phyloP scores from a whole-genome alignment of 306 rosid species.

The Cucurbita ficifolia region DNA sequence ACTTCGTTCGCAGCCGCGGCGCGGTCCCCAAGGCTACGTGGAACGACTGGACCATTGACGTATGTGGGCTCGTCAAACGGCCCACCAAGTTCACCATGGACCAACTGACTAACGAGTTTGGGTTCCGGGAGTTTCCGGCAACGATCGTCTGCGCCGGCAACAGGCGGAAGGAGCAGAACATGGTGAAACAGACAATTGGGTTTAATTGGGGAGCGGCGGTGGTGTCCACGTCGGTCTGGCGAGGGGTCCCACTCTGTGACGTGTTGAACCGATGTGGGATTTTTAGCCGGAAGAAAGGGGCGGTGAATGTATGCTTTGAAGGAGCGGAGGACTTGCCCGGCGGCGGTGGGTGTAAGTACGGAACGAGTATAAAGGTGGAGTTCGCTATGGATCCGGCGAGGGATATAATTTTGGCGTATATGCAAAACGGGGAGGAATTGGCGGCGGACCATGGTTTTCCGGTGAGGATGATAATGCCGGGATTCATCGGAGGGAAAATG shows the following conservation, averaged over 20 bases:
- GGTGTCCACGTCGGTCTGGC: slow-evolving; percentile 61
- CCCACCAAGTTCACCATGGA: slow-evolving; percentile 48
- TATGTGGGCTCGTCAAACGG: slow-evolving; percentile 46
- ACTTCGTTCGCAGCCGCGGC: slow-evolving; percentile 77
- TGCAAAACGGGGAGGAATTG: slow-evolving; percentile 61
- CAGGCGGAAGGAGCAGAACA: slow-evolving; percentile 68
- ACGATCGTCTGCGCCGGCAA: slow-evolving; percentile 67
- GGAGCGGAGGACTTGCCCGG: slow-evolving; percentile 73
- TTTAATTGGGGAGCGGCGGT: slow-evolving; percentile 80
- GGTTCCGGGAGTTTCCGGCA: slow-evolving; percentile 32
- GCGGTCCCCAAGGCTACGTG: slow-evolving; percentile 39
- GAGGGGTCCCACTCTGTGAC: slow-evolving; percentile 34
- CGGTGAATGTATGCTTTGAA: slow-evolving; percentile 65
- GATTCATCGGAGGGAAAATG: slow-evolving; percentile 72
- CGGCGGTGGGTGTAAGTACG: slow-evolving; percentile 77
- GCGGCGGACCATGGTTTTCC: slow-evolving; percentile 81
- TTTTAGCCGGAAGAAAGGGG: slow-evolving; percentile 25
- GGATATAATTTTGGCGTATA: slow-evolving; percentile 61
- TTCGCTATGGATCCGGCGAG: slow-evolving; percentile 66
- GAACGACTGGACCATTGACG: slow-evolving; percentile 55
- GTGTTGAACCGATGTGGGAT: slow-evolving; percentile 50
- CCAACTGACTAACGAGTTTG: slow-evolving; percentile 37
- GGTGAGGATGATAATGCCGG: slow-evolving; percentile 52
- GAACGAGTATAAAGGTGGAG: slow-evolving; percentile 43
- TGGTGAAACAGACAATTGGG: slow-evolving; percentile 58